phyloP scores from a whole-genome alignment of 495 filamentous ascomycete species.

The Delitschia confertaspora region DNA sequence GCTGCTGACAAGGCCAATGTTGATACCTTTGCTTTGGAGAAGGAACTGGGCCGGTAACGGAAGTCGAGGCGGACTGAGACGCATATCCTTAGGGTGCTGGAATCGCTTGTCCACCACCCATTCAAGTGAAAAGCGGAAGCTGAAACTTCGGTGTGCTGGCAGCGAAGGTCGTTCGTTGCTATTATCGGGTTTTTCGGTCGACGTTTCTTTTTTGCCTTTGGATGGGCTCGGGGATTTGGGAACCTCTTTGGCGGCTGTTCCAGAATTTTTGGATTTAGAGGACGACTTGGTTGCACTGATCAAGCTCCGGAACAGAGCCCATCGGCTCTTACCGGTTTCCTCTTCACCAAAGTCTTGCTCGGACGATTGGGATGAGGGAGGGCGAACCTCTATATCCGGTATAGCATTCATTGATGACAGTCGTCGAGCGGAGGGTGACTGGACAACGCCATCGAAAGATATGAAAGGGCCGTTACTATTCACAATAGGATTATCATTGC shows the following conservation, averaged over 20 bases:
- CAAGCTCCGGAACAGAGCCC: slow-evolving; percentile 62
- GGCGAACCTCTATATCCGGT: slow-evolving; percentile 24
- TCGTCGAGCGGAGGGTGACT: slow-evolving; percentile 37
- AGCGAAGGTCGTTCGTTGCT: slow-evolving; percentile 29
- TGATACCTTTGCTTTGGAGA: slow-evolving; percentile 37
- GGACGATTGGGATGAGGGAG: slow-evolving; percentile 20
- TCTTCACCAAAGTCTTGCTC: slow-evolving; percentile 22
- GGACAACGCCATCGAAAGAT: slow-evolving; percentile 55
- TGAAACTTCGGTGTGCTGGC: slow-evolving; percentile 50
- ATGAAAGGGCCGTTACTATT: slow-evolving; percentile 47
- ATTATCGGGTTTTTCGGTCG: background rate
- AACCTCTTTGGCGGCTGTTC: slow-evolving; percentile 14
- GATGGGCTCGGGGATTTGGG: background rate
- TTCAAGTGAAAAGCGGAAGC: slow-evolving; percentile 74
- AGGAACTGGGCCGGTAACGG: slow-evolving; percentile 59
- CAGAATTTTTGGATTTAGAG: slow-evolving; percentile 21
- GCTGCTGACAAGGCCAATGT: slow-evolving; percentile 8
- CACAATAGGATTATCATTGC: slow-evolving; percentile 61
- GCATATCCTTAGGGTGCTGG: slow-evolving; percentile 46
- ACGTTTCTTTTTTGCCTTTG: background rate
- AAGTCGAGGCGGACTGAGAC: slow-evolving; percentile 63
- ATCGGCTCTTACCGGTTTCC: slow-evolving; percentile 48
- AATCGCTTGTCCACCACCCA: slow-evolving; percentile 56
- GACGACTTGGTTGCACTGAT: slow-evolving; percentile 32
- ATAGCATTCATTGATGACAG: slow-evolving; percentile 20